Evolutionary conservation across 1,284 basidiomycete genomes (phyloP).

Genomic region (Sanghuangporus baumii): DNA sequence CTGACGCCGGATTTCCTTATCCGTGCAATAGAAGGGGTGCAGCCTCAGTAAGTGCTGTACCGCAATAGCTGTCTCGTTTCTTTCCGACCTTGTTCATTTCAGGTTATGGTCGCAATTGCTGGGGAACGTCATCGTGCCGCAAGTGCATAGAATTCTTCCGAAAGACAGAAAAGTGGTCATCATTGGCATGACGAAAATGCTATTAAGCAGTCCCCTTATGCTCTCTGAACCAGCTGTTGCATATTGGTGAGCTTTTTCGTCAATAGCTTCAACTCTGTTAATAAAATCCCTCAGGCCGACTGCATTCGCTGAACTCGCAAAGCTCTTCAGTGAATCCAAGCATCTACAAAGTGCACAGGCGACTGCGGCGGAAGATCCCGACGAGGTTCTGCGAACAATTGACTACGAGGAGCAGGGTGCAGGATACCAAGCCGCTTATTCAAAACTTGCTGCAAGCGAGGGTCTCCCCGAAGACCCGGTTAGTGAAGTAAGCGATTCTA

Average conservation of each 20-base stretch:
- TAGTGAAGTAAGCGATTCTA: constrained; percentile 52
- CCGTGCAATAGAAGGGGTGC: constrained; percentile 74
- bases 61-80: neutral
- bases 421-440: constrained; percentile 93
- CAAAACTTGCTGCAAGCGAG: constrained; percentile 81
- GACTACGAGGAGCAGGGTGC: constrained; percentile 88
- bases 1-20: constrained; percentile 78
- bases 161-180: constrained; percentile 82
- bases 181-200: constrained; percentile 77
- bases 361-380: constrained; percentile 45
- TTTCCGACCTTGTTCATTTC: neutral
- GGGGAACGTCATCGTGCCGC: constrained; percentile 75
- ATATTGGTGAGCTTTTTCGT: constrained; percentile 53
- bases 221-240: constrained; percentile 56
- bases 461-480: constrained; percentile 49
- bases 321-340: constrained; percentile 72
- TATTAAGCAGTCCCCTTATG: constrained; percentile 72
- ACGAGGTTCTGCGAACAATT: constrained; percentile 65
- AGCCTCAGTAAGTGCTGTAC: constrained; percentile 61
- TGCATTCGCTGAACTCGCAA: constrained; percentile 68
- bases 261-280: neutral
- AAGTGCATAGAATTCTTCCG: constrained; percentile 73
- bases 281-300: constrained; percentile 46
- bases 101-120: constrained; percentile 87
- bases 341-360: constrained; percentile 48